phyloP scores from a whole-genome alignment of 1,284 basidiomycete genomes.

The Coniophora puteana region DNA sequence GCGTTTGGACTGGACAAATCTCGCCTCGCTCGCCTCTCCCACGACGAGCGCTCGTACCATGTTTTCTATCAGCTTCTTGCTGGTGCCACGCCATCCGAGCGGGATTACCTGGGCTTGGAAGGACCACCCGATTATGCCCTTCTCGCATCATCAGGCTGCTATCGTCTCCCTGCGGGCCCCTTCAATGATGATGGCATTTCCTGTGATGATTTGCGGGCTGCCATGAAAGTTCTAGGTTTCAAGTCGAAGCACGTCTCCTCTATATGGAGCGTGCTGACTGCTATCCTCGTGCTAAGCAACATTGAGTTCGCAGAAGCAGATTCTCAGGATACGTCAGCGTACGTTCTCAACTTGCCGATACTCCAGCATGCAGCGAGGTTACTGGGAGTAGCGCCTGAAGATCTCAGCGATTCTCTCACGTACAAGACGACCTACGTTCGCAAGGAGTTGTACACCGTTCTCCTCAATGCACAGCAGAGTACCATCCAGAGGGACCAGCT shows the following conservation, averaged over 20 bases:
- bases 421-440: conserved; percentile 83
- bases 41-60: conserved; percentile 91
- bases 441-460: conserved; percentile 82
- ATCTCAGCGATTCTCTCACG: conserved; percentile 76
- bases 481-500: conserved; percentile 75
- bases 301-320: conserved; percentile 77
- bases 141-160: conserved; percentile 81
- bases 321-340: conserved; percentile 67
- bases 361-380: conserved; percentile 72
- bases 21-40: conserved; percentile 67
- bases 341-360: conserved; percentile 60
- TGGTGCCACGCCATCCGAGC: conserved; percentile 76
- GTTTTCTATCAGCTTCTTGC: conserved; percentile 94
- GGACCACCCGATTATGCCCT: conserved; percentile 84
- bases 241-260: conserved; percentile 82
- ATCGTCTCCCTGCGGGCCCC: conserved; percentile 81
- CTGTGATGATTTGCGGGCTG: conserved; percentile 79
- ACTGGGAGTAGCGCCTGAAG: conserved; percentile 74
- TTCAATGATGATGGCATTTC: conserved; percentile 84
- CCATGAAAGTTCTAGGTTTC: conserved; percentile 84
- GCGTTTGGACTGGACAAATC: conserved; percentile 89
- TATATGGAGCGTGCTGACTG: conserved; percentile 78
- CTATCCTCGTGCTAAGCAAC: conserved; percentile 84
- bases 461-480: conserved; percentile 74
- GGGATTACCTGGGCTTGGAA: conserved; percentile 73